Evolutionary conservation across 75 land plant genomes (phyloP), one percentile per base, ranked within the genome.

Genomic region (Picea sitchensis): DNA sequence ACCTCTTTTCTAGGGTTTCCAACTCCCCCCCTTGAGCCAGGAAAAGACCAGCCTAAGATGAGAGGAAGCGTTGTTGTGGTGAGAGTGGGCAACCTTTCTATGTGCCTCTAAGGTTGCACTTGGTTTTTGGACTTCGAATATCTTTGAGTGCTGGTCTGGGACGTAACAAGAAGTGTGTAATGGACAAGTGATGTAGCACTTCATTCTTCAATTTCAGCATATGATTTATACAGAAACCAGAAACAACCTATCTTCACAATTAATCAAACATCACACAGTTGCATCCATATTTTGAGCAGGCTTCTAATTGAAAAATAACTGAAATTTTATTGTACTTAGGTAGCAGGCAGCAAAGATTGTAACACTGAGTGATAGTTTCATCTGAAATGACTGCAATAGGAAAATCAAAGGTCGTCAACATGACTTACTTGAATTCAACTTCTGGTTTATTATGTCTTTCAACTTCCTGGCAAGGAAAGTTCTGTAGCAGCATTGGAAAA

Each of bases 391-490:
- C 12, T 75, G 26, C 31, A 65, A 4, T 51, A 23, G 34, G 81
- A 51, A 74, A 75, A 14, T 14, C 44, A 5, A 65, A 73, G 30
- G 54, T 17, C 31, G 62, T 34, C 44, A n/a, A 62, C 3, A 58
- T 21, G 18, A 82, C 94, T 80, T 87, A 96, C 98, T 94, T 96
- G 79, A 96, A 86, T 82, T 94, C 98, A 69, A 96, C 94, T 80
- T 96, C 98, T 75, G 98, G 98, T 78, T 96, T 96, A 84, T 96
- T 96, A 80, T 96, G 98, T 72, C 98, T 90, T 80, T 96, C 98
- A 60, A 96, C 98, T 83, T 96, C 98, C 85, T 96, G 98, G 81
- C 98, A 96, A 58, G 98, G 98, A 69, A 96, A 96, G 71, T 96
- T 96, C 98, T 96, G 86, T 76, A 86, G 57, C 14, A 44, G 12